Percentiles rank a stretch among this genome's conserved stretches.
Conservation (phyloP, 306 rosid genomes). For the Prunus salicina region DNA sequence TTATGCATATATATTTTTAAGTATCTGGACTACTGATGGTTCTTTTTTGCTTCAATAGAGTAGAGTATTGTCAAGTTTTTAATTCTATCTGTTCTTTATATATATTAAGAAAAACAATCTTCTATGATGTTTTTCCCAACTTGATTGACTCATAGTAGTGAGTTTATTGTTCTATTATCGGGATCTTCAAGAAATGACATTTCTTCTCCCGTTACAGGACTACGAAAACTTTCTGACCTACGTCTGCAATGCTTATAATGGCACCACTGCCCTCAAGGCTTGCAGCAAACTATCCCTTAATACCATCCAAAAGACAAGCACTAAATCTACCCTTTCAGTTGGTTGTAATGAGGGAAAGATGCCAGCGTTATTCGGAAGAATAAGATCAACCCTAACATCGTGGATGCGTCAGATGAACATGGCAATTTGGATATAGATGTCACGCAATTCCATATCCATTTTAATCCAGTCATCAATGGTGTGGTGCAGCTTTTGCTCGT, state of each 20-base stretch:
- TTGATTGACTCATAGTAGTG: neutral
- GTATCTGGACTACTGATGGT: neutral
- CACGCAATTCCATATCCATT: neutral
- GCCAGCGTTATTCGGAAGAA: constrained; percentile 25
- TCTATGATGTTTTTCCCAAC: neutral
- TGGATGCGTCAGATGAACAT: constrained; percentile 41
- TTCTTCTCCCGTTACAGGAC: constrained; percentile 49
- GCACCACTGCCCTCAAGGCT: constrained; percentile 27
- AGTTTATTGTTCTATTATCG: too few species aligned
- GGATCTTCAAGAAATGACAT: constrained; percentile 4
- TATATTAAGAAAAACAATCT: neutral
- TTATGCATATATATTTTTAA: neutral
- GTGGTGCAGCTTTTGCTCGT: neutral
- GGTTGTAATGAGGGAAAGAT: constrained; percentile 19
- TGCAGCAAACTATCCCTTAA: constrained; percentile 45
- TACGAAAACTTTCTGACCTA: constrained; percentile 66
- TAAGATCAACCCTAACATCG: constrained; percentile 41
- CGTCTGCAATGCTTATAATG: constrained; percentile 74
- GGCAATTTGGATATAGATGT: constrained; percentile 24
- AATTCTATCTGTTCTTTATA: too few species aligned
- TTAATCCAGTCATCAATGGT: neutral
- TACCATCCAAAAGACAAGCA: constrained; percentile 16
- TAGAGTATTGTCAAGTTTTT: neutral
- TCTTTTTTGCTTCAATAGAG: neutral
- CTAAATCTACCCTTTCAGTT: constrained; percentile 28